A percentile compares a stretch with the other conserved stretches of the same genome.
Conservation (phyloP, 306 rosid species). For the Vigna mungo region DNA sequence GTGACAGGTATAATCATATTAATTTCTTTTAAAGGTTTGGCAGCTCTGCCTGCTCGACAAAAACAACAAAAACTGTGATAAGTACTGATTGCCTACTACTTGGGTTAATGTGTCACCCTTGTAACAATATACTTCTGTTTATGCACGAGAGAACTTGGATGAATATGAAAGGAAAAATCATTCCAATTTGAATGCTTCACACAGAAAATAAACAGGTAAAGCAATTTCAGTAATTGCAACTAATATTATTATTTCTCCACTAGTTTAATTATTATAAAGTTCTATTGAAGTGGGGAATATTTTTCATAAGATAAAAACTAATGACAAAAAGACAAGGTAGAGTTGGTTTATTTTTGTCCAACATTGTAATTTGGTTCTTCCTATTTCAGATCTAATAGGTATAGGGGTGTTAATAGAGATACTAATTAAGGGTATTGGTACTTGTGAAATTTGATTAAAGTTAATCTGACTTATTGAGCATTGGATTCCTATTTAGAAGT, state of each 20-base stretch:
- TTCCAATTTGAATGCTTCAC: neutral
- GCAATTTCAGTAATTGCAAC: too few relatives aligned
- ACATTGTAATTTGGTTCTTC: neutral
- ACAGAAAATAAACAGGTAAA: too few relatives aligned
- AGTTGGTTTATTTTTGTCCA: neutral
- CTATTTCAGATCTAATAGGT: neutral
- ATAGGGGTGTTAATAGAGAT: too few relatives aligned
- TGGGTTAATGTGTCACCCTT: neutral
- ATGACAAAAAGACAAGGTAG: neutral
- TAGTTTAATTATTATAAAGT: too few relatives aligned
- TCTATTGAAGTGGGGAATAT: too few relatives aligned
- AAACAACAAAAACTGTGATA: neutral
- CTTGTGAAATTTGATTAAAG: too few relatives aligned
- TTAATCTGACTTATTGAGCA: too few relatives aligned
- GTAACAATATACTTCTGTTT: constrained; percentile 1
- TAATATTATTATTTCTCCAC: too few relatives aligned
- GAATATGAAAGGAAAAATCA: neutral
- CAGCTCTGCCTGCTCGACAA: too few relatives aligned
- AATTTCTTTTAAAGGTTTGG: constrained; percentile 29
- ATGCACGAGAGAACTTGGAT: neutral
- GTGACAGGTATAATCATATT: neutral
- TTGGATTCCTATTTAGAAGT: constrained; percentile 40
- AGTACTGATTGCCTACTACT: constrained; percentile 14
- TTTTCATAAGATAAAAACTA: neutral
- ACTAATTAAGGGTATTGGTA: too few relatives aligned